These are phyloP conservation scores for Polyporus arcularius DNA, from an alignment of 768 basidiomycete genomes.

Conservation along the genomic window DNA sequence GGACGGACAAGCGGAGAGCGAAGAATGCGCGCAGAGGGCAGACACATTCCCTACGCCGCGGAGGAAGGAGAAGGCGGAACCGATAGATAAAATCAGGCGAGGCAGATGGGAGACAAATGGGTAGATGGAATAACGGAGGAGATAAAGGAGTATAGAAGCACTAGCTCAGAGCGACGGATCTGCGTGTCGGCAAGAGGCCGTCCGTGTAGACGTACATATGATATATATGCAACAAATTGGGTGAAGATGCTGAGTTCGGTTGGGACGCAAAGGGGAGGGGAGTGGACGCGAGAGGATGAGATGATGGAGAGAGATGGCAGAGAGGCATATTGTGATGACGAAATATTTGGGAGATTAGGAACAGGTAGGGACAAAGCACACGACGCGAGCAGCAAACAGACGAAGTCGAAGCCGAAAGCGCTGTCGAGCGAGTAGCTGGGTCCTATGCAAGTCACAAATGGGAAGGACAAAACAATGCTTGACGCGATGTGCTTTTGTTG, in stretches of 20 bases:
- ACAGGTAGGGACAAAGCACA: neutral
- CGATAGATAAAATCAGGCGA: conserved; percentile 1
- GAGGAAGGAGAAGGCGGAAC: conserved; percentile 1
- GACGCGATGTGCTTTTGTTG: conserved; percentile 6
- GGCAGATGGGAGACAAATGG: neutral
- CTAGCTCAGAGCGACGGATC: neutral
- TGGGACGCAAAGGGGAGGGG: neutral
- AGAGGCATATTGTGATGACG: neutral
- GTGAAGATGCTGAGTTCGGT: conserved; percentile 10
- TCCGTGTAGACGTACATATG: conserved; percentile 21
- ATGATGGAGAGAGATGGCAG: neutral
- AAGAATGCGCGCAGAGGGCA: neutral
- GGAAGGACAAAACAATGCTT: neutral
- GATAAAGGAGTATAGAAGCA: conserved; percentile 8
- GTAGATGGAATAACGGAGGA: conserved; percentile 3
- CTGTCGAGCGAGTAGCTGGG: neutral
- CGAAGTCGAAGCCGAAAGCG: neutral
- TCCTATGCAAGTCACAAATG: neutral
- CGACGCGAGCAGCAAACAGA: neutral
- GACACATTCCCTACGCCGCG: neutral
- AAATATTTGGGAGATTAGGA: neutral
- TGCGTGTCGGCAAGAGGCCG: conserved; percentile 10
- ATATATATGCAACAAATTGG: conserved; percentile 18
- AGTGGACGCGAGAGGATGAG: neutral
- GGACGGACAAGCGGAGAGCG: neutral